Conservation (phyloP, 1,139 yeast species). For the Blastobotrys illinoisensis region DNA sequence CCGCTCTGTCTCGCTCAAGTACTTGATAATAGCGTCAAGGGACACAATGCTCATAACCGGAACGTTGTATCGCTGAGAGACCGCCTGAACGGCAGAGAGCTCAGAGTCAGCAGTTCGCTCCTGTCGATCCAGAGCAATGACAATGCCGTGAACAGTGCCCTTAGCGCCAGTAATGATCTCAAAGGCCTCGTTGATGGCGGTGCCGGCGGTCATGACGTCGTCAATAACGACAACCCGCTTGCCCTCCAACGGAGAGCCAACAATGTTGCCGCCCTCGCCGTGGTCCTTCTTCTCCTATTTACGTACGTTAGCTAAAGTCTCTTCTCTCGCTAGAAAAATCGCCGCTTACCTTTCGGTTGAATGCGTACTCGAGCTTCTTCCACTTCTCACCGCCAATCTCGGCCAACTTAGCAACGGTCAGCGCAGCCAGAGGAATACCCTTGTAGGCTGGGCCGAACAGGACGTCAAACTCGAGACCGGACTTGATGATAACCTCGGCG, state of each 20-base stretch:
- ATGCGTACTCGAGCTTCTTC: conserved; percentile 43
- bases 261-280: conserved; percentile 96
- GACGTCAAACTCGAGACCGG: conserved; percentile 81
- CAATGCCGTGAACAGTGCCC: conserved; percentile 76
- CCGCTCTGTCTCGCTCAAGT: conserved; percentile 41
- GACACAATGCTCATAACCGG: conserved; percentile 82
- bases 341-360: conserved; percentile 34
- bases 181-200: conserved; percentile 94
- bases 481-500: conserved; percentile 77
- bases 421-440: conserved; percentile 93
- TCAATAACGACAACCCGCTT: conserved; percentile 80
- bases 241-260: conserved; percentile 69
- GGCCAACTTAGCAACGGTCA: conserved; percentile 85
- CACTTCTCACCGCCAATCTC: conserved; percentile 81
- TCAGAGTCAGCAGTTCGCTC: conserved; percentile 70
- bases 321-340: background rate
- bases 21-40: conserved; percentile 65
- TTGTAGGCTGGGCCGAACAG: conserved; percentile 97
- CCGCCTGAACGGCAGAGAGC: conserved; percentile 76
- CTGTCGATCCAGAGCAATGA: conserved; percentile 92
- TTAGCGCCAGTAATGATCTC: conserved; percentile 64
- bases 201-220: conserved; percentile 98
- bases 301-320: background rate
- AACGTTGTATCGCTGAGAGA: conserved; percentile 62
- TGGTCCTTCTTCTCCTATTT: conserved; percentile 81